phyloP scores from a whole-genome alignment of 768 basidiomycete species.

The Cyathus striatus region DNA sequence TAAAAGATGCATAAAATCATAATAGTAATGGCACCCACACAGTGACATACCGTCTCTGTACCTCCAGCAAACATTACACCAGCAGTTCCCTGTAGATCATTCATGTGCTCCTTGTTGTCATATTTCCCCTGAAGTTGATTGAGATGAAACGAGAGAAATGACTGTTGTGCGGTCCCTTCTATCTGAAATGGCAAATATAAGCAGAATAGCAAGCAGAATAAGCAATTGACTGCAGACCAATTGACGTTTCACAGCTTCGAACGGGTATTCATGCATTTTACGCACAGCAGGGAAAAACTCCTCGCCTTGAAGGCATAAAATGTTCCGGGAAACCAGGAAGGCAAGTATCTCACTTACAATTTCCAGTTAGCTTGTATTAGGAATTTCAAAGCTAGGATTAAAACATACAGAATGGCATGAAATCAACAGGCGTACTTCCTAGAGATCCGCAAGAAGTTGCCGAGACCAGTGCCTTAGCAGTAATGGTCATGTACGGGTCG shows the following conservation, averaged over 20 bases:
- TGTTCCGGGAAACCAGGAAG: conserved; percentile 17
- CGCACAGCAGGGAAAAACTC: conserved; percentile 2
- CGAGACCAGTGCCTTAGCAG: conserved; percentile 1
- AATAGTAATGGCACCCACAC: background rate
- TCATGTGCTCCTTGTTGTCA: background rate
- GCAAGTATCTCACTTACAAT: conserved; percentile 7
- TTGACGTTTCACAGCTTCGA: conserved; percentile 6
- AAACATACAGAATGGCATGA: conserved; percentile 9
- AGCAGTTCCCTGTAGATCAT: conserved; percentile 8
- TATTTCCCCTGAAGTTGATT: conserved; percentile 5
- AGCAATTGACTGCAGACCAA: conserved; percentile 7
- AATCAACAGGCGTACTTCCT: conserved; percentile 10
- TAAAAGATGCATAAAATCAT: background rate
- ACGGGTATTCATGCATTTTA: conserved; percentile 8
- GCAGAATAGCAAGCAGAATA: no score
- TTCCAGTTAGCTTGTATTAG: background rate
- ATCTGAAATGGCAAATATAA: conserved; percentile 3
- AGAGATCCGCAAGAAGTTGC: conserved; percentile 4
- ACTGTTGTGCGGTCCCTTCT: conserved; percentile 6
- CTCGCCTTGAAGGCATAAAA: conserved; percentile 10
- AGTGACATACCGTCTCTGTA: conserved; percentile 9
- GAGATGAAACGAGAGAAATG: conserved; percentile 6
- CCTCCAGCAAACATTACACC: conserved; percentile 9
- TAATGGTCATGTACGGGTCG: conserved; percentile 9
- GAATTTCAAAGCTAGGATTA: no score